phyloP scores from a whole-genome alignment of 2,329 filamentous ascomycete genomes.

The Pseudogymnoascus sp. region DNA sequence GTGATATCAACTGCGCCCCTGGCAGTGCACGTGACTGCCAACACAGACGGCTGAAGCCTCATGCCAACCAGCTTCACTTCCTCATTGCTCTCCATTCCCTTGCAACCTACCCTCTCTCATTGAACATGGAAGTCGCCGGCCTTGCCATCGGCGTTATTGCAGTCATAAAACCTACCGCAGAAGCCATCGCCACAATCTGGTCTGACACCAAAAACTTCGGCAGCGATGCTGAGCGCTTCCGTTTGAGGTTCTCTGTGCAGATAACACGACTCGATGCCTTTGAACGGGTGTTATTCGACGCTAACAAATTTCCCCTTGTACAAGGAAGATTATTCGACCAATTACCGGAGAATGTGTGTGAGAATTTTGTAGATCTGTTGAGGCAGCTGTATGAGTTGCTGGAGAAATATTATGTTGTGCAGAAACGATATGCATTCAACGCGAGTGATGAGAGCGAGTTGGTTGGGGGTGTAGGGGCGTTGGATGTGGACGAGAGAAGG shows the following conservation, averaged over 20 bases:
- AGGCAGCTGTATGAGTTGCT: slow-evolving; percentile 2
- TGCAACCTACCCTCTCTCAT: neutral
- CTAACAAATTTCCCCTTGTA: neutral
- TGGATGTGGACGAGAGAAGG: neutral
- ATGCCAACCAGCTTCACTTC: neutral
- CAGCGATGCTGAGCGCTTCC: neutral
- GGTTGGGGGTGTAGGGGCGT: neutral
- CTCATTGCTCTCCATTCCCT: neutral
- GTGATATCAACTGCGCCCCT: neutral
- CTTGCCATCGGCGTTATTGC: neutral
- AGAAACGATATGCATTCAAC: neutral
- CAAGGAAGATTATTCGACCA: neutral
- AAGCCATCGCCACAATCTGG: neutral
- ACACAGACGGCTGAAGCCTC: neutral
- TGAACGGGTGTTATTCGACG: neutral
- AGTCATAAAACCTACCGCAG: neutral
- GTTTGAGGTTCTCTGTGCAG: neutral
- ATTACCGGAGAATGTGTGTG: neutral
- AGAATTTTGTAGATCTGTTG: slow-evolving; percentile 3
- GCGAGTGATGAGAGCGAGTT: neutral
- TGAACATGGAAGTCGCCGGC: neutral
- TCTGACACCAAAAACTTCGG: neutral
- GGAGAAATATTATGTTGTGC: neutral
- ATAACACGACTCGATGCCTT: neutral
- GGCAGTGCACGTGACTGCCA: neutral